phyloP scores from a whole-genome alignment of 139 green algal species.

The Picochlorum sp. region DNA sequence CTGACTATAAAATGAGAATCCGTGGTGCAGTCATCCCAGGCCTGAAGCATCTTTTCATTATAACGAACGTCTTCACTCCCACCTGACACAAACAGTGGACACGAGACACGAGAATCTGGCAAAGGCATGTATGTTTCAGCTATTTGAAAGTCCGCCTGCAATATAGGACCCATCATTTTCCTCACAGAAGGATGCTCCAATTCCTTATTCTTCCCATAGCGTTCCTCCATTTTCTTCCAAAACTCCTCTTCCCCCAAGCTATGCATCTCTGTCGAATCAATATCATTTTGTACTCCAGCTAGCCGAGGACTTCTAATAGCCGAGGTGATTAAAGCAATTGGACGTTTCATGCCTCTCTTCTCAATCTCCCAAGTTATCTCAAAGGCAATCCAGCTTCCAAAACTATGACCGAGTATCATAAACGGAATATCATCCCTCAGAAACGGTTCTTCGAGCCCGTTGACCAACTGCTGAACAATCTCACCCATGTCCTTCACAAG shows the following conservation, averaged over 20 bases:
- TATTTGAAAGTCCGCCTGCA: conserved; percentile 4
- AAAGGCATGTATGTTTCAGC: not conserved
- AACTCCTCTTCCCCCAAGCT: not conserved
- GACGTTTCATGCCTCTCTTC: not conserved
- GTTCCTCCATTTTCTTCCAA: not conserved
- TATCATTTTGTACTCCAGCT: conserved; percentile 3
- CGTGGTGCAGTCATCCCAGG: not conserved
- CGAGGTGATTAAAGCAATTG: not conserved
- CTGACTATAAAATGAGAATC: not conserved
- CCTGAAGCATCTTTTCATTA: not conserved
- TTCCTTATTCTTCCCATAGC: conserved; percentile 6
- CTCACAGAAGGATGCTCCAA: not conserved
- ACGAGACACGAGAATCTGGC: not conserved
- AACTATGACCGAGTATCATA: not conserved
- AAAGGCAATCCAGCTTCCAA: conserved; percentile 5
- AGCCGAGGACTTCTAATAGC: not conserved
- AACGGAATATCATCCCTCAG: not conserved
- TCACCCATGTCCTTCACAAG: not conserved
- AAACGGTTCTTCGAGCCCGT: not conserved
- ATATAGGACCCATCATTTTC: not conserved
- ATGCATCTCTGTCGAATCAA: conserved; percentile 1
- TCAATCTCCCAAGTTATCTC: not conserved
- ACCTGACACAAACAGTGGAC: conserved; percentile 2
- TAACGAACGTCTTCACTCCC: not conserved
- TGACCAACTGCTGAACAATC: not conserved